phyloP scores from a whole-genome alignment of 306 rosid genomes.

The Fragaria vesca region DNA sequence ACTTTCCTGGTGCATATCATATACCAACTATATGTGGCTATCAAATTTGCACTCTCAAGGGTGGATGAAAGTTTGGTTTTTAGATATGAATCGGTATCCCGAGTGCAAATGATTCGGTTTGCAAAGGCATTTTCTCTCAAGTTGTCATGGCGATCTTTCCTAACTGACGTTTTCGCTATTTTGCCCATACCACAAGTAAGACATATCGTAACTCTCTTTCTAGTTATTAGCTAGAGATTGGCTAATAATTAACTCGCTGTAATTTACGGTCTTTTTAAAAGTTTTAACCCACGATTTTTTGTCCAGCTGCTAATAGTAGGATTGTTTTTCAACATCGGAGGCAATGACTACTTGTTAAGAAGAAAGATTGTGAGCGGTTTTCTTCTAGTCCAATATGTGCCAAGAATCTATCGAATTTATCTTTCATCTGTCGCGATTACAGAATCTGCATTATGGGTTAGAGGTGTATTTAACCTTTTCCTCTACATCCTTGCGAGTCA shows the following conservation, averaged over 20 bases:
- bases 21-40: neutral
- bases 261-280: neutral
- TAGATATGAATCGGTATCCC: neutral
- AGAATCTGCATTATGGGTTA: slow-evolving; percentile 8
- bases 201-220: neutral
- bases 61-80: neutral
- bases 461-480: slow-evolving; percentile 22
- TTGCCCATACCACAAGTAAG: slow-evolving; percentile 24
- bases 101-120: neutral
- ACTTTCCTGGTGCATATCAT: neutral
- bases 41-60: neutral
- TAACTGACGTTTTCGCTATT: slow-evolving; percentile 10
- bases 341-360: neutral
- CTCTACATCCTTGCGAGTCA: slow-evolving; percentile 28
- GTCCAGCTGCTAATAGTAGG: slow-evolving; percentile 8
- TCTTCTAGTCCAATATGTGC: slow-evolving; percentile 19
- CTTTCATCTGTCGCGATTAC: neutral
- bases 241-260: too few relatives aligned
- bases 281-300: neutral
- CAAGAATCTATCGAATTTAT: slow-evolving; percentile 20
- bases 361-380: slow-evolving; percentile 1
- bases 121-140: neutral
- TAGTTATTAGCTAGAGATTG: neutral
- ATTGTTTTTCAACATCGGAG: slow-evolving; percentile 4
- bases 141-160: neutral